Base-by-base conservation (phyloP, 225 moss, liverwort and hornwort genomes). In the Physcomitrium patens region DNA sequence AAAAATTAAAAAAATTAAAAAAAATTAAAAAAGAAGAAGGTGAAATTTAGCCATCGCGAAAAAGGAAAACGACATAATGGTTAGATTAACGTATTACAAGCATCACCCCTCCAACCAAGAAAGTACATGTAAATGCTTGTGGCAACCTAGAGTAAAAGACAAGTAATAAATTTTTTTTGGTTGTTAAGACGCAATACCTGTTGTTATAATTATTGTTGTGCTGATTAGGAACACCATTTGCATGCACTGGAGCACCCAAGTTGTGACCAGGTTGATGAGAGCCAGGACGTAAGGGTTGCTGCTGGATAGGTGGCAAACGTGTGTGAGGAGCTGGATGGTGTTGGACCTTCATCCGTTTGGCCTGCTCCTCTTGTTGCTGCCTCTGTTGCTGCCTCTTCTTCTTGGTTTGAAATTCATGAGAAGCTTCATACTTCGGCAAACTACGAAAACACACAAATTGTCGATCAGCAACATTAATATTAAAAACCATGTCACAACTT, bases 181-280 rank as follows among this genome's bases (percentile, higher is more conserved):
- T 37, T 26, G 59, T 65, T 57, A 17, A 15, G 68, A 72, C 52
- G 56, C 53, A 20, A 14, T 60, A 85, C 85, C 85, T 81, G 44
- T 78, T 88, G 3, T 71, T 85, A 48, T 82, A 80, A 20, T 85
- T 85, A 27, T 79, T 83, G n/a, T 84, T 80, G n/a, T 88, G 85
- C 69, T 85, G 31, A 37, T 37, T 37, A 37, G 31, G 31, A 37
- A 37, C 31, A 37, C 31, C 31, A 37, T 37, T 37, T 37, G 31
- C 31, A 37, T 37, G 31, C 31, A 37, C 5, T 37, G 31, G 31
- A 37, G 31, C 31, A 4, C 31, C 31, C 31, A 37, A 37, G 31
- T 37, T 37, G 31, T 37, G 31, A 37, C 31, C 31, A 37, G 31
- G 31, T 37, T 37, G 31, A 37, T 37, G 31, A 37, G 31, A 37